phyloP scores from a whole-genome alignment of 768 basidiomycete genomes.

The Bullera alba region DNA sequence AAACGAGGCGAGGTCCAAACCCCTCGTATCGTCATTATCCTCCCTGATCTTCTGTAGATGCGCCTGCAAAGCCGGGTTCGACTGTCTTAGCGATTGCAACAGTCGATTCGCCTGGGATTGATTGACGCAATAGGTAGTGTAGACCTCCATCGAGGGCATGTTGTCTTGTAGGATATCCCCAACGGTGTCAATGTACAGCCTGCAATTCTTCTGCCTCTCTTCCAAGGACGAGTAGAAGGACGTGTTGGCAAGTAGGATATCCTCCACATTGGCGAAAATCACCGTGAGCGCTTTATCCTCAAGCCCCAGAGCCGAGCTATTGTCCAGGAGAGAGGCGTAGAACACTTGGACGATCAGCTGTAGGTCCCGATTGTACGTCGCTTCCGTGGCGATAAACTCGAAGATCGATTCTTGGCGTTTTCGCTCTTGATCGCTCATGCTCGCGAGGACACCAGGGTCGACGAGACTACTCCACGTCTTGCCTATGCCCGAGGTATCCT shows the following conservation, averaged over 20 bases:
- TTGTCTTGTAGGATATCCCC: constrained; percentile 74
- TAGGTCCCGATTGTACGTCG: constrained; percentile 79
- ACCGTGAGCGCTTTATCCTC: constrained; percentile 69
- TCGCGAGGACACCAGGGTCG: constrained; percentile 72
- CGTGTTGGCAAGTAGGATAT: constrained; percentile 80
- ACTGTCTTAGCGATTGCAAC: constrained; percentile 64
- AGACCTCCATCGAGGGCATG: constrained; percentile 69
- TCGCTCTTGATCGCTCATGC: constrained; percentile 68
- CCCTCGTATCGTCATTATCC: constrained; percentile 50
- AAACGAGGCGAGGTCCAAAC: constrained; percentile 83
- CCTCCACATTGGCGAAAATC: constrained; percentile 90
- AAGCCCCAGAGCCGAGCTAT: too few species aligned
- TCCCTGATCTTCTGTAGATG: constrained; percentile 58
- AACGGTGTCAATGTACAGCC: constrained; percentile 82
- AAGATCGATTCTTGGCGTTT: constrained; percentile 93
- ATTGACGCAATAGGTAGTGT: constrained; percentile 86
- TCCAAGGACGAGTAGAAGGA: constrained; percentile 81
- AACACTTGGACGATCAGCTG: constrained; percentile 89
- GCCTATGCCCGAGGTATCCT: constrained; percentile 9
- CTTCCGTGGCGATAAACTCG: constrained; percentile 86
- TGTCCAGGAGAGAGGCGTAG: constrained; percentile 66
- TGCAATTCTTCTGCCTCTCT: constrained; percentile 79
- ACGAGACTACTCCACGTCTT: constrained; percentile 92
- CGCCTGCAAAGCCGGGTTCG: constrained; percentile 58
- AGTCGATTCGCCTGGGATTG: constrained; percentile 70